Evolutionary conservation across 1,284 basidiomycete genomes (phyloP).

Genomic region (Cutaneotrichosporon cavernicola): DNA sequence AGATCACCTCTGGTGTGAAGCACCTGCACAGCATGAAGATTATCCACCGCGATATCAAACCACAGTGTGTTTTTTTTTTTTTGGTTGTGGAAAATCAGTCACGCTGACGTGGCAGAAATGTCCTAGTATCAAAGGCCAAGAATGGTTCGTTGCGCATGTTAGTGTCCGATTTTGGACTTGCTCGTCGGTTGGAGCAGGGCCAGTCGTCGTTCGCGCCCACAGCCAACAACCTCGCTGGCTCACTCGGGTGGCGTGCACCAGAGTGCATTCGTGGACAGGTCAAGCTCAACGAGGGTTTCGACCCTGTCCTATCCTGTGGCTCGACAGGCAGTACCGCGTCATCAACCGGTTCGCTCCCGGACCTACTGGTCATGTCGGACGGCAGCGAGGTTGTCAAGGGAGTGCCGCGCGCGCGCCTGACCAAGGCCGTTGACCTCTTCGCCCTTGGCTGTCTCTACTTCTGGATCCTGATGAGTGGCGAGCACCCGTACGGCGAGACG

Average conservation of each 20-base stretch:
- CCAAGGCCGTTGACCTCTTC: constrained; percentile 91
- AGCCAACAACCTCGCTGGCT: constrained; percentile 70
- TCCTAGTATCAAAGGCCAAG: constrained; percentile 77
- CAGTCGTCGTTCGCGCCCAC: constrained; percentile 89
- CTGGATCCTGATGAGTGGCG: constrained; percentile 80
- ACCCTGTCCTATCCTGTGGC: constrained; percentile 60
- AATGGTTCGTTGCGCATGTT: constrained; percentile 73
- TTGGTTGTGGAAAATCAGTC: not conserved
- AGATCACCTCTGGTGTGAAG: constrained; percentile 82
- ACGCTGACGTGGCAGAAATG: constrained; percentile 60
- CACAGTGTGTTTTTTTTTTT: constrained; percentile 59
- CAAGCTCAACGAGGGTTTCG: constrained; percentile 72
- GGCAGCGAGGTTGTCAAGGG: constrained; percentile 26
- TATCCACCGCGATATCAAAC: constrained; percentile 97
- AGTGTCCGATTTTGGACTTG: constrained; percentile 92
- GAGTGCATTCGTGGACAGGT: constrained; percentile 90
- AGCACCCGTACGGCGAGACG: constrained; percentile 85
- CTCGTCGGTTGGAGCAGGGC: constrained; percentile 85
- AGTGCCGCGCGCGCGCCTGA: constrained; percentile 59
- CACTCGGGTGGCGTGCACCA: constrained; percentile 90
- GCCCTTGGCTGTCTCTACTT: constrained; percentile 90
- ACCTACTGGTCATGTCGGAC: constrained; percentile 11
- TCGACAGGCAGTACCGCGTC: constrained; percentile 35
- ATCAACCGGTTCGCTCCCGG: constrained; percentile 33
- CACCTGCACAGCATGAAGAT: constrained; percentile 95